Percentiles rank a stretch among this genome's conserved stretches.
phyloP scores from a whole-genome alignment of 1,139 yeast species.

The Scheffersomyces quercinus region DNA sequence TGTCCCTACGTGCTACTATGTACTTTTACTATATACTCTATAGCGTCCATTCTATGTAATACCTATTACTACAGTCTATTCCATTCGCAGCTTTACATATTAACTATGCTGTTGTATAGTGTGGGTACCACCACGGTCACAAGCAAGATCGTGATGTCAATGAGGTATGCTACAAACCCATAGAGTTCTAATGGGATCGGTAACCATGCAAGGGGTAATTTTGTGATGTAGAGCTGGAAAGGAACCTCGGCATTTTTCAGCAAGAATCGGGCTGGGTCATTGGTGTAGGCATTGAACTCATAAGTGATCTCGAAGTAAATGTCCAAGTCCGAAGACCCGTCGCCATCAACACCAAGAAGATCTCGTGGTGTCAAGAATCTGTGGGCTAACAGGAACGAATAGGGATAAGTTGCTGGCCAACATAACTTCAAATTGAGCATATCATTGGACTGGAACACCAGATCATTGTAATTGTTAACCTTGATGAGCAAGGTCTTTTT shows the following conservation, averaged over 20 bases:
- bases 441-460: constrained; percentile 30
- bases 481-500: constrained; percentile 25
- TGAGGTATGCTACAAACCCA: constrained; percentile 31
- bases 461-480: constrained; percentile 36
- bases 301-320: constrained; percentile 30
- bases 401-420: constrained; percentile 48
- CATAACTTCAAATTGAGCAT: constrained; percentile 38
- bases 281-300: constrained; percentile 27
- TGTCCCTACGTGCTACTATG: too few relatives aligned
- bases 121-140: constrained; percentile 11
- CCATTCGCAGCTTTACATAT: constrained; percentile 5
- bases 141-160: constrained; percentile 25
- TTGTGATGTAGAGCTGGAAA: constrained; percentile 33
- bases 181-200: constrained; percentile 46
- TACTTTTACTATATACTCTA: too few relatives aligned
- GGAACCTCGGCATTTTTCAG: constrained; percentile 16
- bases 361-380: constrained; percentile 8
- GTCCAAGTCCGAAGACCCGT: constrained; percentile 19
- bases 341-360: not conserved
- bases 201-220: constrained; percentile 29
- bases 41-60: too few relatives aligned
- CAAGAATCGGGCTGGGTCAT: constrained; percentile 12
- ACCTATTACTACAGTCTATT: constrained; percentile 5
- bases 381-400: constrained; percentile 20
- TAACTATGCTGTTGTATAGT: constrained; percentile 5